A percentile compares a stretch with the other conserved stretches of the same genome.
These are phyloP conservation scores for Cryptosporidium parvum DNA, from an alignment of 169 alveolate genomes.

Conservation along the genomic window DNA sequence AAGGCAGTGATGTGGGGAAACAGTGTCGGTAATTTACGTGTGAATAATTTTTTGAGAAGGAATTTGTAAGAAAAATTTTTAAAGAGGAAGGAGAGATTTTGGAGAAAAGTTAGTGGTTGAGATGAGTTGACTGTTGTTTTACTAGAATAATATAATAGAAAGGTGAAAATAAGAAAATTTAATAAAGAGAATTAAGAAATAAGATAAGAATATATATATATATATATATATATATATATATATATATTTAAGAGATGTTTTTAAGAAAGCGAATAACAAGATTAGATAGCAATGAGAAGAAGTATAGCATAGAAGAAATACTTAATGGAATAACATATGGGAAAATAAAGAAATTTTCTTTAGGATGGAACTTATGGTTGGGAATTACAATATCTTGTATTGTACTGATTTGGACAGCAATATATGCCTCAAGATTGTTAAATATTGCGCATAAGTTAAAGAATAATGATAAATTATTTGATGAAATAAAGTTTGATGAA, in stretches of 20 bases:
- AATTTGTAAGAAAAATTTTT: not conserved
- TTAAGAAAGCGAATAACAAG: not conserved
- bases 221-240: not conserved
- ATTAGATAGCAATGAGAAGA: not conserved
- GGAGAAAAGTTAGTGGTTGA: not conserved
- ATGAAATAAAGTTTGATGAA: conserved; percentile 22
- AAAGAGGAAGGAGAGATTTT: not conserved
- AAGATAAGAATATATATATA: not conserved
- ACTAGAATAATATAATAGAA: not conserved
- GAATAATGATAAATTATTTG: conserved; percentile 9
- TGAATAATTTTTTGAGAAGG: conserved; percentile 21
- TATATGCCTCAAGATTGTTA: conserved; percentile 31
- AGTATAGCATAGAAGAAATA: conserved; percentile 19
- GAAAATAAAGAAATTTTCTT: not conserved
- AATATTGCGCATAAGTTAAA: not conserved
- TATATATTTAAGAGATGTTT: not conserved
- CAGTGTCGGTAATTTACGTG: not conserved
- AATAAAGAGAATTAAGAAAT: not conserved
- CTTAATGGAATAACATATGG: conserved; percentile 35
- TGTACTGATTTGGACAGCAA: conserved; percentile 23
- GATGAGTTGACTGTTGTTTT: not conserved
- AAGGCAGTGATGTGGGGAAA: conserved; percentile 8
- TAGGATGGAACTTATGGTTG: conserved; percentile 62
- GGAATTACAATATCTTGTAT: not conserved
- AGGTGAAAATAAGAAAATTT: not conserved